Evolutionary conservation across 768 basidiomycete genomes (phyloP).

Genomic region (Tylopilus felleus): DNA sequence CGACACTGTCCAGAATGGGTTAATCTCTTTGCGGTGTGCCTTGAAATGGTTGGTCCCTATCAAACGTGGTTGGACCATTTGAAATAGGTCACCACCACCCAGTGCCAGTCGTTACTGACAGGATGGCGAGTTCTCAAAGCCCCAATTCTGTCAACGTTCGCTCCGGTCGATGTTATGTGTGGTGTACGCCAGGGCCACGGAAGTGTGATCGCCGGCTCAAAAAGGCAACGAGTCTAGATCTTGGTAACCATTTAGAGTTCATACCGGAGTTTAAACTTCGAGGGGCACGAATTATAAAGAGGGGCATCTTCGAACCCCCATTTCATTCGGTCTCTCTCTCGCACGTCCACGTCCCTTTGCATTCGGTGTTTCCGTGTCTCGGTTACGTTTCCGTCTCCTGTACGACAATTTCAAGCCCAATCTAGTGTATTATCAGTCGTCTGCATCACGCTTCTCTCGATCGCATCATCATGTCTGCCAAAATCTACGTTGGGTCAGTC

Average conservation of each 20-base stretch:
- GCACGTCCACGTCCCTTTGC: slow-evolving; percentile 48
- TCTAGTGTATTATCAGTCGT: slow-evolving; percentile 46
- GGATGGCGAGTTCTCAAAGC: slow-evolving; percentile 3
- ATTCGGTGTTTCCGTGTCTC: slow-evolving; percentile 50
- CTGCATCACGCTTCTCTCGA: slow-evolving; percentile 22
- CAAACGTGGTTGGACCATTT: slow-evolving; percentile 13
- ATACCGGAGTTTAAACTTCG: slow-evolving; percentile 49
- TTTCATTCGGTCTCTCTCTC: slow-evolving; percentile 37
- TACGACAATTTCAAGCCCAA: slow-evolving; percentile 47
- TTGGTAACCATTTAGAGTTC: slow-evolving; percentile 27
- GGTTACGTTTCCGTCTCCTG: slow-evolving; percentile 55
- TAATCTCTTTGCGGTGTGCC: slow-evolving; percentile 1
- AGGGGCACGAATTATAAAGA: slow-evolving; percentile 41
- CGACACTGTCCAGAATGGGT: slow-evolving; percentile 1
- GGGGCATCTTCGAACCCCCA: slow-evolving; percentile 30
- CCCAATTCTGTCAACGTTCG: background rate
- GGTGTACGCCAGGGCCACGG: slow-evolving; percentile 6
- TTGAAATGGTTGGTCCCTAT: background rate
- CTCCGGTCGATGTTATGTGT: background rate
- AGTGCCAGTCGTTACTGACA: background rate
- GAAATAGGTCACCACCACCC: slow-evolving; percentile 24
- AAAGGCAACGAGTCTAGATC: slow-evolving; percentile 27
- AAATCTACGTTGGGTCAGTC: slow-evolving; percentile 95
- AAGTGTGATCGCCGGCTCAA: slow-evolving; percentile 17
- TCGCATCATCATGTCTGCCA: slow-evolving; percentile 53